Base-by-base conservation (phyloP, 108 stramenopile species). In the Conticribra weissflogii region DNA sequence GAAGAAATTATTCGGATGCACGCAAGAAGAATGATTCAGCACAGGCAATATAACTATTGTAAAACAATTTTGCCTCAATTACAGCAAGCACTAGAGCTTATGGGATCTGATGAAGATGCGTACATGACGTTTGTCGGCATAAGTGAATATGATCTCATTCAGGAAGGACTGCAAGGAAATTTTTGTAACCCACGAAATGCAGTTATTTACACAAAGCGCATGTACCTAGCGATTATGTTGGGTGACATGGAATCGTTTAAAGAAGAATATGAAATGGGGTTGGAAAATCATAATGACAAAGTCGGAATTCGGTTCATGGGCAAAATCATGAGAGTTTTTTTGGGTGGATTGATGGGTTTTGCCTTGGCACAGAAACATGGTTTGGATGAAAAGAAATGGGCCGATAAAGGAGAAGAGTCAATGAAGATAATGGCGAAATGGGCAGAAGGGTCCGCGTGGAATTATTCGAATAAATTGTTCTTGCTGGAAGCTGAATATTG, bases 401-500 rank as follows among this genome's bases (percentile, higher is more conserved):
- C 71, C 5, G 1, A 53, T 23, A 50, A 48, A 30, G 65, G 31
- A 12, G 19, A 64, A 59, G 23, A 47, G 23, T 5, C 56, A 18
- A 31, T 57, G 29, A 36, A 71, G 49, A 44, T 58, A 16, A 72
- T 76, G 49, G 71, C 66, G 21, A 31, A 36, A 53, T 83, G 74
- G 76, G 62, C 71, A 3, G 59, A 70, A 28, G 59, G 75, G 51
- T 75, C 62, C 15, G 53, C 63, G 1, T 74, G 79, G 60, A 83
- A 83, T 54, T 83, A 75, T 36, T 41, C 71, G 9, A 74, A 75
- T 17, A 80, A 80, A 25, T 45, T 74, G 16, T 71, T 71, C 36
- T 76, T 83, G 18, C 50, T 83, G 47, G 66, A 83, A 31, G 82
- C 82, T 17, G 82, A 83, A 33, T 66, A 70, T 54, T 74, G 59